Percentiles rank a stretch among this genome's conserved stretches.
phyloP scores from a whole-genome alignment of 148 eudicot species.

The Chenopodium formosanum region DNA sequence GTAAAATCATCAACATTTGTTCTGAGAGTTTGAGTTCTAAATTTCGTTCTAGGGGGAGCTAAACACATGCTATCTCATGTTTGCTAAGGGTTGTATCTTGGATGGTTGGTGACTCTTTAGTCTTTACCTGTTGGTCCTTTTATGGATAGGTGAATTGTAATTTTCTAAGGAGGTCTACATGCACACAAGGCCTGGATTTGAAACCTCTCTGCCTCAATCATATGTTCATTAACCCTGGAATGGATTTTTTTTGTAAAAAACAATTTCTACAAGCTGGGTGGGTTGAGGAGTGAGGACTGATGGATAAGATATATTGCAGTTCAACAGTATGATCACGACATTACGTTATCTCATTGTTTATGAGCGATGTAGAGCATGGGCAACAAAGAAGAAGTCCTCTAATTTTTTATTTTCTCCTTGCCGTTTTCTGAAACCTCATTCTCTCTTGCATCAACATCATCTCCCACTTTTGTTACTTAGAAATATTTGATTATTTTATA shows the following conservation, averaged over 20 bases:
- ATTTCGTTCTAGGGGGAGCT: neutral
- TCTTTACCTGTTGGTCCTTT: neutral
- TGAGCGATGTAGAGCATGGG: too few relatives aligned
- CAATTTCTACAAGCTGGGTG: neutral
- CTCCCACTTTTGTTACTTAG: too few relatives aligned
- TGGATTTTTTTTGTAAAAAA: neutral
- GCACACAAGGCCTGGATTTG: neutral
- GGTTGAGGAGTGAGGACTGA: conserved; percentile 1
- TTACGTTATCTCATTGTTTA: too few relatives aligned
- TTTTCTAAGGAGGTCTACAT: neutral
- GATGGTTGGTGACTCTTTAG: neutral
- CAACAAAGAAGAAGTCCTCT: too few relatives aligned
- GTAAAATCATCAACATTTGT: neutral
- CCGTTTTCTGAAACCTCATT: too few relatives aligned
- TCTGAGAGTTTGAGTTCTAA: too few relatives aligned
- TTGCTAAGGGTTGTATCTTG: neutral
- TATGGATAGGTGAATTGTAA: neutral
- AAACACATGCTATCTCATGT: neutral
- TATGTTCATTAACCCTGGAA: neutral
- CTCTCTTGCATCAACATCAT: too few relatives aligned
- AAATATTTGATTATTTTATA: too few relatives aligned
- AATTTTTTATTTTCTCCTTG: too few relatives aligned
- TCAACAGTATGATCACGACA: neutral
- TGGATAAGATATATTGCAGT: neutral
- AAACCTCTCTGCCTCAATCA: neutral